These are phyloP conservation scores for Suillus tomentosus DNA, from an alignment of 768 basidiomycete genomes.

Conservation along the genomic window DNA sequence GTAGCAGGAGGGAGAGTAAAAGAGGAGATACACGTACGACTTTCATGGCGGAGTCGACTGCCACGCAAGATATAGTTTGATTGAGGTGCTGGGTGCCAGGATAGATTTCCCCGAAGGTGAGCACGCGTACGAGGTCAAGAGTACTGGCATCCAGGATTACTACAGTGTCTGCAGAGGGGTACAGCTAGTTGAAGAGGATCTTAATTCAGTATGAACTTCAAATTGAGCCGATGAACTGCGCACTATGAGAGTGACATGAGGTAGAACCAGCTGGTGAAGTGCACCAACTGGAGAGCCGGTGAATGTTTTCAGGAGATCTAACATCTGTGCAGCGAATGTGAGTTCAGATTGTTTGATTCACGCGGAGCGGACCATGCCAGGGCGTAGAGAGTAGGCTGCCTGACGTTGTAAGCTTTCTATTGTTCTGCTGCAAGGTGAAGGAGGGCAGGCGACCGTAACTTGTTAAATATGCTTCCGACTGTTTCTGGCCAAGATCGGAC, in stretches of 20 bases:
- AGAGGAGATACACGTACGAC: slow-evolving; percentile 53
- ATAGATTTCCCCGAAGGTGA: slow-evolving; percentile 82
- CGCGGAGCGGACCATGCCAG: not conserved
- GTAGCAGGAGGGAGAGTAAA: slow-evolving; percentile 6
- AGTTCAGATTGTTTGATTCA: slow-evolving; percentile 4
- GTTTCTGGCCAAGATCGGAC: not conserved
- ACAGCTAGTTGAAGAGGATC: slow-evolving; percentile 48
- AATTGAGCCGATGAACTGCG: slow-evolving; percentile 23
- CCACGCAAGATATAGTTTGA: slow-evolving; percentile 57
- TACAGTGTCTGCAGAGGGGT: slow-evolving; percentile 70
- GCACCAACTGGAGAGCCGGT: slow-evolving; percentile 54
- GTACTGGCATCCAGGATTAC: slow-evolving; percentile 71
- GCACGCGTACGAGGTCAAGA: slow-evolving; percentile 64
- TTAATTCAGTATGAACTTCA: slow-evolving; percentile 1
- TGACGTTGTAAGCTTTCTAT: not conserved
- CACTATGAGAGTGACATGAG: slow-evolving; percentile 60
- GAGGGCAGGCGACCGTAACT: slow-evolving; percentile 2
- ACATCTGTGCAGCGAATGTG: slow-evolving; percentile 37
- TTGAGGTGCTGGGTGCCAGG: slow-evolving; percentile 51
- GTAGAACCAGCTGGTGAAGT: slow-evolving; percentile 59
- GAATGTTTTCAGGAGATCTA: slow-evolving; percentile 48
- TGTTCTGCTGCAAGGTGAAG: not conserved
- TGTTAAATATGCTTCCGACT: not conserved
- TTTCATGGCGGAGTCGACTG: slow-evolving; percentile 79
- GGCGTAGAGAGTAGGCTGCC: not conserved